phyloP scores from a whole-genome alignment of 352 stramenopile species.

The Globisporangium polare region DNA sequence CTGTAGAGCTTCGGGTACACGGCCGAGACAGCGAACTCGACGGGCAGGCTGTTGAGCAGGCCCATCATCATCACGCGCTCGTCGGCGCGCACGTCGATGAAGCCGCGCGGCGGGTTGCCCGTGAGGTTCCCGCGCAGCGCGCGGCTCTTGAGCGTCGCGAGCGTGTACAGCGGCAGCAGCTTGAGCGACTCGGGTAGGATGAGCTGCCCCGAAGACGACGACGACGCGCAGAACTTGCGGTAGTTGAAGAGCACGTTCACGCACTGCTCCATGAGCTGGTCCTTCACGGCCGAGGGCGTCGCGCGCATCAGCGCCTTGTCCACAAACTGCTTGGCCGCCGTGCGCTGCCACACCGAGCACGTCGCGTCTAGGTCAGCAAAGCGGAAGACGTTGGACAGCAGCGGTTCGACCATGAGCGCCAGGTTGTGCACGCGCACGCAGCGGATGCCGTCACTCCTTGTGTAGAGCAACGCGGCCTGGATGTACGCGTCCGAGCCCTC shows the following conservation, averaged over 20 bases:
- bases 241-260: constrained; percentile 89
- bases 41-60: constrained; percentile 68
- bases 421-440: constrained; percentile 92
- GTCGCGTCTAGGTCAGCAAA: constrained; percentile 87
- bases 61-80: constrained; percentile 88
- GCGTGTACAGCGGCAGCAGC: constrained; percentile 86
- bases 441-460: constrained; percentile 73
- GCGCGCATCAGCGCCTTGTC: constrained; percentile 79
- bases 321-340: constrained; percentile 71
- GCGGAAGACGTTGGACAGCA: constrained; percentile 87
- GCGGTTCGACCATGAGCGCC: constrained; percentile 63
- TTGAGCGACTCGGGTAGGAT: constrained; percentile 92
- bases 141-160: constrained; percentile 84
- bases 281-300: constrained; percentile 70
- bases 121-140: constrained; percentile 83
- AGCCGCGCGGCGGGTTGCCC: constrained; percentile 69
- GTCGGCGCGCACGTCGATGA: constrained; percentile 83
- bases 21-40: constrained; percentile 81
- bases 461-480: constrained; percentile 89
- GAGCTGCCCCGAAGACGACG: constrained; percentile 86
- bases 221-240: constrained; percentile 89
- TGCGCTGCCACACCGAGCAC: constrained; percentile 81
- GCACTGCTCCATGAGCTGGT: constrained; percentile 81
- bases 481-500: constrained; percentile 79
- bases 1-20: constrained; percentile 89